phyloP scores from a whole-genome alignment of 345 rosid species.

The Conringia planisiliqua region DNA sequence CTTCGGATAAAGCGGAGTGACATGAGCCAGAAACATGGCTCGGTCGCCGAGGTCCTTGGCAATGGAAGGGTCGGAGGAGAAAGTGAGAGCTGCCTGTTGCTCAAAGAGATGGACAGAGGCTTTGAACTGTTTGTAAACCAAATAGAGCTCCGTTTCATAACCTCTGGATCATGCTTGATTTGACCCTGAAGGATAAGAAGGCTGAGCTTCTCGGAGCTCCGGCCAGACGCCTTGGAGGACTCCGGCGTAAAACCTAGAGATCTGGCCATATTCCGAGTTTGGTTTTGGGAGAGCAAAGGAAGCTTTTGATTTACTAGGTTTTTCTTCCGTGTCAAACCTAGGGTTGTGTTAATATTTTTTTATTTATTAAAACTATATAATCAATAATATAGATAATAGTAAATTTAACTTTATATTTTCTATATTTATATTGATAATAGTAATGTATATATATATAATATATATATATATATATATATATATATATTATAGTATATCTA shows the following conservation, averaged over 20 bases:
- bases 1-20: slow-evolving; percentile 73
- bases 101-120: slow-evolving; percentile 74
- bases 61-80: slow-evolving; percentile 59
- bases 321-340: no score
- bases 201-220: slow-evolving; percentile 70
- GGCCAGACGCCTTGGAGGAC: slow-evolving; percentile 66
- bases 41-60: slow-evolving; percentile 81
- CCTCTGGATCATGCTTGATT: slow-evolving; percentile 92
- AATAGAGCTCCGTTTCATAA: slow-evolving; percentile 63
- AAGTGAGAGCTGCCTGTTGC: slow-evolving; percentile 73
- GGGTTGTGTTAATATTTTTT: no score
- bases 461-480: no score
- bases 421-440: no score
- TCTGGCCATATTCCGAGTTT: slow-evolving; percentile 19
- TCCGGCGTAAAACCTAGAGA: slow-evolving; percentile 41
- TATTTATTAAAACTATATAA: no score
- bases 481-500: no score
- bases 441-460: no score
- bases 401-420: no score
- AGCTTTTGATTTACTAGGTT: no score
- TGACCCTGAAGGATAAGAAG: slow-evolving; percentile 68
- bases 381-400: no score
- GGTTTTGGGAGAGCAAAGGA: not conserved
- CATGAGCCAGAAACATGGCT: slow-evolving; percentile 74
- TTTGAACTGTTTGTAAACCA: slow-evolving; percentile 72